Evolutionary conservation across 768 basidiomycete species (phyloP), one percentile per base, ranked within the genome.

Genomic region (Tulasnella sp.): DNA sequence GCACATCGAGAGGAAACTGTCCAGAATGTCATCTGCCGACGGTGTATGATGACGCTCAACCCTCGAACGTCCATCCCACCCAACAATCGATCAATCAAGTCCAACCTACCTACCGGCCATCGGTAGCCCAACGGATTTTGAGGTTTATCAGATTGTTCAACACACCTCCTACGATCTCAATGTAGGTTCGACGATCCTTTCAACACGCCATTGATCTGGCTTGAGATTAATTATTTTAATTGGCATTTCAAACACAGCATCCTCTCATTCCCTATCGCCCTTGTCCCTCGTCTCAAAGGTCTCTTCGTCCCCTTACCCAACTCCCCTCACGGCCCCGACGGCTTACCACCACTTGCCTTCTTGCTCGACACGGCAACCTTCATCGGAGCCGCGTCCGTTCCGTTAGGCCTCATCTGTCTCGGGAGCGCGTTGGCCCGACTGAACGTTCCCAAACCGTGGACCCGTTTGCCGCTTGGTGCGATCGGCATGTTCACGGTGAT

Each of bases 391-490:
- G 83, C 82, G 1, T 78, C 79, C 2, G 79, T 87, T 0, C 84
- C 84, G 0, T 64, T 85, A 1, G 82, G 82, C 1, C 67, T 86
- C 9, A 74, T 82, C 10, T 80, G 77, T 4, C 72, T 86, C 2
- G 84, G 84, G 0, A 80, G 80, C 2, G 80, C 80, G 0, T 69
- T 86, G 2, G 84, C 84, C 0, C 73, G 80, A 30, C 64, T 87
- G 60, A 70, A 75, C 19, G 60, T 86, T 2, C 80, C 83, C 0
- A 64, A 71, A 29, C 42, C 53, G 43, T 50, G 49, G 30, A 64
- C 58, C 2, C 49, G 61, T 1, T 66, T 81, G 11, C 76, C 75
- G 61, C 64, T 79, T 0, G 79, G 80, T 0, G 79, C 83, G 0
- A 82, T 86, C 22, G 56, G 67, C 0, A 70, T 70, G 41, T 66